Percentiles rank a stretch among this genome's conserved stretches.
Evolutionary conservation across 2,329 filamentous ascomycete species (phyloP).

Genomic region (Colletotrichum paranaense): DNA sequence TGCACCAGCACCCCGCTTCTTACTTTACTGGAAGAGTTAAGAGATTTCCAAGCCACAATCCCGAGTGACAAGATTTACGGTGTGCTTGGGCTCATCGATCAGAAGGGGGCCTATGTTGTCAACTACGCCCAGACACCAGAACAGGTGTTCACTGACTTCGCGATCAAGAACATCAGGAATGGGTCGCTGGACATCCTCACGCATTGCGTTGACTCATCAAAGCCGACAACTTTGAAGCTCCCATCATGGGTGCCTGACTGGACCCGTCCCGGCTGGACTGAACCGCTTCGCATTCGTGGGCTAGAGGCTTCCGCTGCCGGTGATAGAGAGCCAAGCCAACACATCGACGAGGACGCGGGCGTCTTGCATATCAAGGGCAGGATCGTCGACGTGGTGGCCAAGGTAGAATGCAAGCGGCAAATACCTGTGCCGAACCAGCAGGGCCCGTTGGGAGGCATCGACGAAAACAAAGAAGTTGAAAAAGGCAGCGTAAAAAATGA

Average conservation of each 20-base stretch:
- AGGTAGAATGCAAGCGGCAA: not conserved
- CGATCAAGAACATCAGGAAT: not conserved
- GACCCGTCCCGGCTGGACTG: conserved; percentile 32
- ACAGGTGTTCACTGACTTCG: conserved; percentile 10
- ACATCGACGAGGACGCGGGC: not conserved
- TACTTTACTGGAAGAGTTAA: conserved; percentile 13
- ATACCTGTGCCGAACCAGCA: not conserved
- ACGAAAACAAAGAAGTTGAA: too few species aligned
- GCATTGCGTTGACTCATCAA: conserved; percentile 16
- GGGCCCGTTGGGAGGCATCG: not conserved
- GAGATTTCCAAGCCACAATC: conserved; percentile 25
- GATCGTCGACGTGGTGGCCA: conserved; percentile 2
- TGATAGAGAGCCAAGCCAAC: not conserved
- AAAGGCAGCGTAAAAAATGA: too few species aligned
- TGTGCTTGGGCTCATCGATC: not conserved
- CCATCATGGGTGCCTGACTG: conserved; percentile 36
- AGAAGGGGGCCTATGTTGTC: not conserved
- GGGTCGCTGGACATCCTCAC: conserved; percentile 7
- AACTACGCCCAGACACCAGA: conserved; percentile 15
- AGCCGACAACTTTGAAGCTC: conserved; percentile 7
- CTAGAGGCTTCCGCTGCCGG: not conserved
- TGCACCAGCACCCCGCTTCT: not conserved
- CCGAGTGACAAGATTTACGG: conserved; percentile 24
- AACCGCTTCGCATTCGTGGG: conserved; percentile 20
- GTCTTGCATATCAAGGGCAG: conserved; percentile 6